A percentile compares a stretch with the other conserved stretches of the same genome.
Evolutionary conservation across 1,284 basidiomycete genomes (phyloP).

Genomic region (Coniophora puteana): DNA sequence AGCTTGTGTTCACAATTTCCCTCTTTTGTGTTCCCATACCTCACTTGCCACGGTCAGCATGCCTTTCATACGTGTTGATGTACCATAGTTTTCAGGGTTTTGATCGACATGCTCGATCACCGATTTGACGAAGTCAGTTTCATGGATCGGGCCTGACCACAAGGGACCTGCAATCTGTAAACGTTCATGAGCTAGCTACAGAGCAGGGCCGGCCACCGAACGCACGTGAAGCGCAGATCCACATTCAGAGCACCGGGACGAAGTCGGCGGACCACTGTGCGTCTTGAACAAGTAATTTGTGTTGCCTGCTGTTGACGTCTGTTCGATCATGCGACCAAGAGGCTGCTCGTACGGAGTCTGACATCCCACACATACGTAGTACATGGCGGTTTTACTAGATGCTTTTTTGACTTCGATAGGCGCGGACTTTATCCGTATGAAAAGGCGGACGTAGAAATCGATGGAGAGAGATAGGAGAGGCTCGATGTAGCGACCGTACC

Average conservation of each 20-base stretch:
- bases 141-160: conserved; percentile 92
- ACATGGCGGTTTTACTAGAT: conserved; percentile 74
- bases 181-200: neutral
- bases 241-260: conserved; percentile 79
- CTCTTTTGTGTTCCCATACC: conserved; percentile 42
- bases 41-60: conserved; percentile 92
- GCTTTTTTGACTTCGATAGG: conserved; percentile 88
- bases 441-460: conserved; percentile 96
- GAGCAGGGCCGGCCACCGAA: conserved; percentile 7
- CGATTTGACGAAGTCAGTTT: conserved; percentile 68
- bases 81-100: conserved; percentile 68
- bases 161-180: conserved; percentile 86
- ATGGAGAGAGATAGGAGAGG: conserved; percentile 94
- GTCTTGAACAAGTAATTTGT: conserved; percentile 69
- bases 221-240: conserved; percentile 70
- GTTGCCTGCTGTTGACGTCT: conserved; percentile 48
- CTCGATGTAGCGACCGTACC: conserved; percentile 91
- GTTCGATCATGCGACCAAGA: conserved; percentile 67
- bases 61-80: conserved; percentile 84
- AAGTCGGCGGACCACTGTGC: conserved; percentile 66
- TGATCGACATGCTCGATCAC: conserved; percentile 75
- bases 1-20: conserved; percentile 2
- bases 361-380: conserved; percentile 82
- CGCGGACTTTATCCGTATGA: conserved; percentile 75
- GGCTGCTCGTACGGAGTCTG: conserved; percentile 79